These are phyloP conservation scores for Pestalotiopsis sp. DNA, from an alignment of 2,329 filamentous ascomycete species.

Conservation along the genomic window DNA sequence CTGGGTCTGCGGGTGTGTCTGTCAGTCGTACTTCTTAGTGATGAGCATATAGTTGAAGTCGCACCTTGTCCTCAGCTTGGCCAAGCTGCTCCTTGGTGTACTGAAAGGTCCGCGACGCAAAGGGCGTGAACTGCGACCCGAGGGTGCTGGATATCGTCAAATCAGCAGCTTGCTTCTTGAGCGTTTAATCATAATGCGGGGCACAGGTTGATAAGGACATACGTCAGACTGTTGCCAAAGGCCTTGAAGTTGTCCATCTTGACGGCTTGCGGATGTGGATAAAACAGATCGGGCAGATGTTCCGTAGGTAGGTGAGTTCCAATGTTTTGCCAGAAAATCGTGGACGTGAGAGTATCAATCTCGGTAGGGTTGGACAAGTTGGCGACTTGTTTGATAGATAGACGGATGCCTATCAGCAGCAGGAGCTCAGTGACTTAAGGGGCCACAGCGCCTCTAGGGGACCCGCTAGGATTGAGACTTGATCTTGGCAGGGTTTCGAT, in stretches of 20 bases:
- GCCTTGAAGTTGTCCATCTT: conserved; percentile 62
- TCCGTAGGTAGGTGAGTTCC: not conserved
- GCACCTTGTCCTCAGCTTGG: conserved; percentile 89
- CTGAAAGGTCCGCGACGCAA: conserved; percentile 92
- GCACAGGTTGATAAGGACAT: conserved; percentile 29
- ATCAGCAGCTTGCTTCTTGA: conserved; percentile 4
- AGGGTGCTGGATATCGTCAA: conserved; percentile 44
- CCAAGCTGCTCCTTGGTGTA: conserved; percentile 98
- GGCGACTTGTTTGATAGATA: not conserved
- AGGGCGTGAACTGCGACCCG: conserved; percentile 86
- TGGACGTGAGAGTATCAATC: not conserved
- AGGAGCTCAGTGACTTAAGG: not conserved
- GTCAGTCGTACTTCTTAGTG: not conserved
- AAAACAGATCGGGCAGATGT: not conserved
- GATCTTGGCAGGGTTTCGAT: not conserved
- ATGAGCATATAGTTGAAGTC: conserved; percentile 11
- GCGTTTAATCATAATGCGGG: conserved; percentile 10
- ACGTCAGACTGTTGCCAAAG: conserved; percentile 60
- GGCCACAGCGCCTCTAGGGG: not conserved
- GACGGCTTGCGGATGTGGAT: conserved; percentile 5
- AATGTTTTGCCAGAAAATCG: not conserved
- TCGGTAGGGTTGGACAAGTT: conserved; percentile 1
- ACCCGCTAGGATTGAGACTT: conserved; percentile 5
- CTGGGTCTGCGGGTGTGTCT: conserved; percentile 67
- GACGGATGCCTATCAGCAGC: conserved; percentile 7